Percentiles rank a stretch among this genome's conserved stretches.
Conservation (phyloP, 495 filamentous ascomycete genomes). For the Annulohypoxylon nitens region DNA sequence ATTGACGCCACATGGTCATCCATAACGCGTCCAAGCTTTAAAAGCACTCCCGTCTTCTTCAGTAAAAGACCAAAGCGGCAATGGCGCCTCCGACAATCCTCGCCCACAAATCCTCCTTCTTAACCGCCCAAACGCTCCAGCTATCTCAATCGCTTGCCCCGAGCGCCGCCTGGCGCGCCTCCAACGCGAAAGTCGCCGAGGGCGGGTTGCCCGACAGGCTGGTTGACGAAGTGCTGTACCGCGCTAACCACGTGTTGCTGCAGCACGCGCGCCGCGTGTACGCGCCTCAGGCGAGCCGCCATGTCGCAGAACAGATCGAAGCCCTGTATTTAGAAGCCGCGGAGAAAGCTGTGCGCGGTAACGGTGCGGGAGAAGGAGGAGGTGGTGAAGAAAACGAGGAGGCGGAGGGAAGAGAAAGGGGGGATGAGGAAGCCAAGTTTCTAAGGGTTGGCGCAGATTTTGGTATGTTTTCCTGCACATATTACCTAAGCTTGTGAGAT, state of each 20-base stretch:
- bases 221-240: conserved; percentile 59
- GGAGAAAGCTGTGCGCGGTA: conserved; percentile 48
- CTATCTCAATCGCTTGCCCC: conserved; percentile 69
- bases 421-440: conserved; percentile 54
- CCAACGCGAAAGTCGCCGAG: conserved; percentile 60
- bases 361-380: conserved; percentile 50
- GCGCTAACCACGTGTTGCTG: conserved; percentile 74
- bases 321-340: conserved; percentile 73
- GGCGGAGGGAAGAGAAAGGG: conserved; percentile 52
- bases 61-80: background rate
- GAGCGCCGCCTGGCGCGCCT: conserved; percentile 68
- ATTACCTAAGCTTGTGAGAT: conserved; percentile 16
- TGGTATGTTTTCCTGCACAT: conserved; percentile 48
- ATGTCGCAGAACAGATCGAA: conserved; percentile 87
- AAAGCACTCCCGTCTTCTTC: background rate
- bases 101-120: conserved; percentile 73
- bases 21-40: background rate
- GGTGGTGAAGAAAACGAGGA: conserved; percentile 60
- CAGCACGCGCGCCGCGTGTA: conserved; percentile 81
- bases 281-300: conserved; percentile 78
- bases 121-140: conserved; percentile 72
- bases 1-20: background rate
- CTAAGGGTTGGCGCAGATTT: conserved; percentile 53
- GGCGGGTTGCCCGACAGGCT: conserved; percentile 67
- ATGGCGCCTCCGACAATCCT: conserved; percentile 66